A percentile compares a stretch with the other conserved stretches of the same genome.
phyloP scores from a whole-genome alignment of 2,329 filamentous ascomycete species.

The Neonectria coccinea region DNA sequence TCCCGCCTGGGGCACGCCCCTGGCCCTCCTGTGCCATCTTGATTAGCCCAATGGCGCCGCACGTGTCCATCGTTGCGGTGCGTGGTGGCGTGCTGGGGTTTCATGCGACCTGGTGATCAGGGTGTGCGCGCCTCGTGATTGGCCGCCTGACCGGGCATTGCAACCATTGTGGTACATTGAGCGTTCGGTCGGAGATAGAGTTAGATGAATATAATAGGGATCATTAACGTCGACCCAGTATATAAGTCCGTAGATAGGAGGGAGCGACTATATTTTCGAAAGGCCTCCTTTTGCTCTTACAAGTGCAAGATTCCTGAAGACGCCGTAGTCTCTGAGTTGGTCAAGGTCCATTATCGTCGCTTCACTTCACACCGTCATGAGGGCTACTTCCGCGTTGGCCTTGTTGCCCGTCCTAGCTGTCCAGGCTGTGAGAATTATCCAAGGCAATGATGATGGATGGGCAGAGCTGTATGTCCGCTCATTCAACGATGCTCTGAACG shows the following conservation, averaged over 20 bases:
- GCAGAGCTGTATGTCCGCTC: constrained; percentile 74
- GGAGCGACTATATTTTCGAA: constrained; percentile 10
- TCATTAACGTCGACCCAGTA: constrained; percentile 2
- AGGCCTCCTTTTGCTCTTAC: not conserved
- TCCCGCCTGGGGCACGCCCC: not conserved
- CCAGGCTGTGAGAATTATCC: constrained; percentile 65
- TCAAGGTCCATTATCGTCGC: not conserved
- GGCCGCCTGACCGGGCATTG: constrained; percentile 24
- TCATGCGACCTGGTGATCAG: constrained; percentile 32
- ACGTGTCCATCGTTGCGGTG: constrained; percentile 34
- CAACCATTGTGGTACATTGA: constrained; percentile 35
- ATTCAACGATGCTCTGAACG: constrained; percentile 66
- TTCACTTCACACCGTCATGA: constrained; percentile 38
- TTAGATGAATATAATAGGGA: constrained; percentile 32
- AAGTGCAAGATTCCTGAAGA: constrained; percentile 4
- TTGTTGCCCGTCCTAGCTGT: constrained; percentile 44
- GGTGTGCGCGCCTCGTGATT: constrained; percentile 29
- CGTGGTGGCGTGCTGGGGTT: constrained; percentile 33
- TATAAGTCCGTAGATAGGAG: constrained; percentile 12
- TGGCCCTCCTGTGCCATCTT: constrained; percentile 17
- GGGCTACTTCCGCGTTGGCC: constrained; percentile 37
- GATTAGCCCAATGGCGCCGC: constrained; percentile 30
- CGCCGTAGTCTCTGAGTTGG: constrained; percentile 5
- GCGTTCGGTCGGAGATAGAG: constrained; percentile 36
- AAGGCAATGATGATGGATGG: constrained; percentile 81